Evolutionary conservation across 1,284 basidiomycete genomes (phyloP).

Genomic region (Pisolithus thermaeus): DNA sequence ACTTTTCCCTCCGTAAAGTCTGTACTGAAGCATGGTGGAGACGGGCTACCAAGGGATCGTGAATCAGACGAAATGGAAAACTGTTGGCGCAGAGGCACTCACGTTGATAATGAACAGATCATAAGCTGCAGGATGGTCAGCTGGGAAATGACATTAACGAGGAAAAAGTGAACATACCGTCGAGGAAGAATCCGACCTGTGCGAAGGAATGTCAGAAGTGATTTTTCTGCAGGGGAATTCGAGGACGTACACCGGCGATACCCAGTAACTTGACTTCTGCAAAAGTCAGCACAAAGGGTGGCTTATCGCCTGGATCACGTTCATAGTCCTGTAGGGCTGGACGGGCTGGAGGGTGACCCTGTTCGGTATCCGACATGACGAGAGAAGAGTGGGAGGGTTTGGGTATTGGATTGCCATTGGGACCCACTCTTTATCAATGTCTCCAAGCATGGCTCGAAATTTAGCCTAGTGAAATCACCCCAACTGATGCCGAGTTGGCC

Average conservation of each 20-base stretch:
- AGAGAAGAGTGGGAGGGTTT: background rate
- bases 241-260: constrained; percentile 49
- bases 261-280: constrained; percentile 53
- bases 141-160: background rate
- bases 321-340: constrained; percentile 41
- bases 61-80: background rate
- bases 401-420: background rate
- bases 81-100: constrained; percentile 13
- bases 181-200: constrained; percentile 65
- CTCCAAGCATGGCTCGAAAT: too few relatives aligned
- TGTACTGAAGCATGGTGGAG: constrained; percentile 70
- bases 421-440: too few relatives aligned
- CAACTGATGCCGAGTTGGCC: too few relatives aligned
- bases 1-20: constrained; percentile 50
- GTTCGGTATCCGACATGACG: constrained; percentile 11
- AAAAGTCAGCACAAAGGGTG: constrained; percentile 41
- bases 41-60: constrained; percentile 45
- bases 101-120: constrained; percentile 78
- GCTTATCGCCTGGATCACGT: constrained; percentile 34
- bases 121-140: constrained; percentile 42
- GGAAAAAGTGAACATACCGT: constrained; percentile 37
- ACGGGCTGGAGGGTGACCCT: background rate
- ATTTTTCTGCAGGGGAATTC: constrained; percentile 1
- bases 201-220: background rate
- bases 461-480: too few relatives aligned